Evolutionary conservation across 139 green algal species (phyloP), one percentile per base, ranked within the genome.

Genomic region (Zygnema circumcarinatum): DNA sequence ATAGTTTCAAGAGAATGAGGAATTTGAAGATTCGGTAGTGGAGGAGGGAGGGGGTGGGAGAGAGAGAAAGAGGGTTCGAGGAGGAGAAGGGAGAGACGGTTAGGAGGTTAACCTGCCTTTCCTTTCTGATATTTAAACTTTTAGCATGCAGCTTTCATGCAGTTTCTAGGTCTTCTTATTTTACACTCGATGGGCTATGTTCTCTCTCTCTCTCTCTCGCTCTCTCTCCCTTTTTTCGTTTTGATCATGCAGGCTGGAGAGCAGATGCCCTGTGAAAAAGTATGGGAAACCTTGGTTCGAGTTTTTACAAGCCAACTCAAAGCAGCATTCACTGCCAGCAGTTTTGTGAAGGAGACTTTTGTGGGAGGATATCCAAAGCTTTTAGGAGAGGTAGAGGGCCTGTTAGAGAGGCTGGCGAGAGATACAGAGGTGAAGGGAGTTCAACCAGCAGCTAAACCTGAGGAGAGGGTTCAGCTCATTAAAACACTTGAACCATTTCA

Each of bases 351-450:
- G 38, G 93, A 95, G 76, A 92, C 92, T 22, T 94, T 99, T 0
- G 88, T 94, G 0, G 42, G 80, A 2, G 73, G 85, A 0, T 99
- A 95, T 89, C 95, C 96, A 0, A 90, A 91, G 32, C 92, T 99
- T 56, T 92, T 95, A 2, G 47, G 40, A 0, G 73, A 96, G n/a
- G 41, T 99, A 39, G 95, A 98, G 72, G 79, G 83, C 0, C 89
- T 92, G 11, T 90, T 96, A 0, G 87, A 94, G 2, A 74, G 92
- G 0, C 90, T 98, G 29, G 40, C 79, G 1, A 89, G 89, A 29
- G 95, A 98, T 78, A 96, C 93, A 0, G 92, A 87, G 3, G 81
- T 87, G 32, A 83, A 83, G 0, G 83, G 84, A 11, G 90, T 95
- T 32, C 40, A 84, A 0, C 87, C 93, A 0, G 93, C 87, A 0